Percentiles rank a stretch among this genome's conserved stretches.
phyloP scores from a whole-genome alignment of 2,329 filamentous ascomycete species.

The Exophiala lecanii-corni region DNA sequence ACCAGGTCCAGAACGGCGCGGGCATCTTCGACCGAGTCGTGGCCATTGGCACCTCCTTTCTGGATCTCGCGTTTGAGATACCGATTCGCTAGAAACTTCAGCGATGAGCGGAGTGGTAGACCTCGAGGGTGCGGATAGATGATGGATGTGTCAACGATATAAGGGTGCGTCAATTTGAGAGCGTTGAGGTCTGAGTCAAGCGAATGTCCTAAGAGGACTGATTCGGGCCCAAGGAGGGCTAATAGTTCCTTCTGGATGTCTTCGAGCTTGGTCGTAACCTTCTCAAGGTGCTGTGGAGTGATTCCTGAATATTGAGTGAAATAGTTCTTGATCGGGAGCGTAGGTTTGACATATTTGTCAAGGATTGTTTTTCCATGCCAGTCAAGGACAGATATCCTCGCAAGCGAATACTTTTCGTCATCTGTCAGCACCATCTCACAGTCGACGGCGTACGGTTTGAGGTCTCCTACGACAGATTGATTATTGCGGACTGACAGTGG shows the following conservation, averaged over 20 bases:
- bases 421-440: slow-evolving; percentile 97
- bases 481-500: slow-evolving; percentile 1
- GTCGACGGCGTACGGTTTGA: slow-evolving; percentile 75
- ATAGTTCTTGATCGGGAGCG: slow-evolving; percentile 85
- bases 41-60: slow-evolving; percentile 68
- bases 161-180: slow-evolving; percentile 81
- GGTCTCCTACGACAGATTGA: slow-evolving; percentile 64
- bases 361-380: slow-evolving; percentile 79
- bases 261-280: slow-evolving; percentile 73
- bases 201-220: slow-evolving; percentile 44
- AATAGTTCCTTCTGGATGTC: slow-evolving; percentile 80
- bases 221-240: slow-evolving; percentile 54
- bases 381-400: slow-evolving; percentile 77
- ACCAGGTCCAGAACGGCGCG: slow-evolving; percentile 86
- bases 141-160: slow-evolving; percentile 86
- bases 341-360: slow-evolving; percentile 88
- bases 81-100: slow-evolving; percentile 85
- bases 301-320: slow-evolving; percentile 90
- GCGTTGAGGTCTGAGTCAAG: slow-evolving; percentile 62
- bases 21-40: slow-evolving; percentile 91
- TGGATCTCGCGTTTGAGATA: slow-evolving; percentile 86
- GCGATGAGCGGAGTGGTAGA: slow-evolving; percentile 79
- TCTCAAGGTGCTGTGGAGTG: slow-evolving; percentile 74
- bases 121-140: slow-evolving; percentile 88
- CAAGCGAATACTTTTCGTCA: slow-evolving; percentile 73